phyloP scores from a whole-genome alignment of 352 stramenopile genomes.

The Bremia lactucae region DNA sequence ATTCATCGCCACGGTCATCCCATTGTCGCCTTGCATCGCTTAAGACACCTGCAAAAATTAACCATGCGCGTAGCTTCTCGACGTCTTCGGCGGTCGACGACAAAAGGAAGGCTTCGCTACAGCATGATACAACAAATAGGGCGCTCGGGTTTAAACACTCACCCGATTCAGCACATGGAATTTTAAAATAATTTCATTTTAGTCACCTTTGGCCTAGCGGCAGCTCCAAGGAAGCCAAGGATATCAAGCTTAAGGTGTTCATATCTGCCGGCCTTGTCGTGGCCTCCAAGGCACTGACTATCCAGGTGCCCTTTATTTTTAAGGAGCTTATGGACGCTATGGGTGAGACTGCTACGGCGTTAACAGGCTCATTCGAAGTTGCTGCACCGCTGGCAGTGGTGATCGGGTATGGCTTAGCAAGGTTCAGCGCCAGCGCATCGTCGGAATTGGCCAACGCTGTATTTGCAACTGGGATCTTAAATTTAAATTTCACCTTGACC shows the following conservation, averaged over 20 bases:
- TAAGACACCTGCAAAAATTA: not conserved
- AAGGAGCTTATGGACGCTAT: conserved; percentile 91
- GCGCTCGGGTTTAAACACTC: conserved; percentile 10
- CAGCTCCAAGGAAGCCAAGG: conserved; percentile 36
- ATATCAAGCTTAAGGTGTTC: conserved; percentile 79
- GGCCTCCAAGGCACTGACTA: conserved; percentile 87
- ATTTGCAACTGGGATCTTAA: conserved; percentile 93
- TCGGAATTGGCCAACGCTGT: conserved; percentile 92
- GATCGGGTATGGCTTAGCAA: conserved; percentile 89
- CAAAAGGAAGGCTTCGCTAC: conserved; percentile 11
- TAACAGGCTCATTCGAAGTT: conserved; percentile 33
- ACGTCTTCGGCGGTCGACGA: conserved; percentile 17
- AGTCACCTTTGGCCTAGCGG: conserved; percentile 59
- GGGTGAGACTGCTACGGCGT: conserved; percentile 17
- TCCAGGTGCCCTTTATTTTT: conserved; percentile 96
- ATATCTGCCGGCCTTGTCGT: conserved; percentile 81
- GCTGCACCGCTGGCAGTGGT: conserved; percentile 78
- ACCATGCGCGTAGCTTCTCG: conserved; percentile 25
- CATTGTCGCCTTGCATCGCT: not conserved
- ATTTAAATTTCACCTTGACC: conserved; percentile 92
- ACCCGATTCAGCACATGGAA: conserved; percentile 39
- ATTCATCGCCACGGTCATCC: not conserved
- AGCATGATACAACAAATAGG: conserved; percentile 3
- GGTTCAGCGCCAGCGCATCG: conserved; percentile 84
- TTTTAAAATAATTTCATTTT: conserved; percentile 49